phyloP scores from a whole-genome alignment of 2,329 filamentous ascomycete species.

The Scedosporium apiospermum region DNA sequence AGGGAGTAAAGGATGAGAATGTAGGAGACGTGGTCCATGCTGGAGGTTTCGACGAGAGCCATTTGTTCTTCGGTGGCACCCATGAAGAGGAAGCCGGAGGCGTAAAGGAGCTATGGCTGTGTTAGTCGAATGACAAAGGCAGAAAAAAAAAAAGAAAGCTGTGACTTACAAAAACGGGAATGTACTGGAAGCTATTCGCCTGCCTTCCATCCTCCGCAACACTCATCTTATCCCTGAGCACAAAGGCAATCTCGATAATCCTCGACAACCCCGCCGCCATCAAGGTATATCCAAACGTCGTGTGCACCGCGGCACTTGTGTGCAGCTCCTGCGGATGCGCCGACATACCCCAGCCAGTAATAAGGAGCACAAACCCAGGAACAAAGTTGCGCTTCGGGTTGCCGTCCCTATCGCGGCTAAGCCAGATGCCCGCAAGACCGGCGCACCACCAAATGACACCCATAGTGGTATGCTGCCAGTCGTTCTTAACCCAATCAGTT shows the following conservation, averaged over 20 bases:
- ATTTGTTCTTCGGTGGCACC: slow-evolving; percentile 96
- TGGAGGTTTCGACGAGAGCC: slow-evolving; percentile 60
- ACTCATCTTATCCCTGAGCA: slow-evolving; percentile 63
- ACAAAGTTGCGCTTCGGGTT: slow-evolving; percentile 87
- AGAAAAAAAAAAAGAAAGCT: not conserved
- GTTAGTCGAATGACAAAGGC: too few relatives aligned
- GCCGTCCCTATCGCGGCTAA: slow-evolving; percentile 75
- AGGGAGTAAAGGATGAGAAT: slow-evolving; percentile 85
- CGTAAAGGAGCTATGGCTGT: slow-evolving; percentile 63
- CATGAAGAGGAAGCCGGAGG: slow-evolving; percentile 95
- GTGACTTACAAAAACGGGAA: slow-evolving; percentile 46
- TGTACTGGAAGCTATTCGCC: slow-evolving; percentile 51
- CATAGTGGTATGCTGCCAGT: slow-evolving; percentile 98
- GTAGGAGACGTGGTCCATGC: slow-evolving; percentile 84
- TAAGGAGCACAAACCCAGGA: slow-evolving; percentile 78
- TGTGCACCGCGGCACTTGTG: slow-evolving; percentile 80
- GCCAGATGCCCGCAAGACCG: slow-evolving; percentile 83
- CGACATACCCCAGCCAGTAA: slow-evolving; percentile 96
- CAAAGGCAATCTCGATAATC: slow-evolving; percentile 85
- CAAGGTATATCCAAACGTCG: slow-evolving; percentile 85
- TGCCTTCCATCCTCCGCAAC: slow-evolving; percentile 59
- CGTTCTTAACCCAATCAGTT: slow-evolving; percentile 77
- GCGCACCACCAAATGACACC: slow-evolving; percentile 98
- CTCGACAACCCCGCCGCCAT: slow-evolving; percentile 81
- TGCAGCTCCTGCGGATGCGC: slow-evolving; percentile 76